Evolutionary conservation across 1,139 yeast species (phyloP), one percentile per base, ranked within the genome.

Genomic region (Pichia sp.): DNA sequence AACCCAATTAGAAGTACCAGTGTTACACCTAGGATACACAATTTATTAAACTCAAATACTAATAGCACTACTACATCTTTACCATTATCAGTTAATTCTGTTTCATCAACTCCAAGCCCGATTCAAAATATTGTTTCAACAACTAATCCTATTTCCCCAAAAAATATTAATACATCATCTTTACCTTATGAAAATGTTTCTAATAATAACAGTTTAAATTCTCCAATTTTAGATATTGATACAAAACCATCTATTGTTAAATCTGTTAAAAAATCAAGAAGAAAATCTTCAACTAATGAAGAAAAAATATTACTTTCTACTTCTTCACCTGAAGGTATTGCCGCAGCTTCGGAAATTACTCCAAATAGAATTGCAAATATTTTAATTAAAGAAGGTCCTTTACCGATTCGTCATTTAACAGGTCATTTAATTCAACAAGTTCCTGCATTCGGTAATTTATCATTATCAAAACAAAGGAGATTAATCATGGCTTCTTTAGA

Each of bases 401-500:
- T 87, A 49, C 95, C 96, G 10, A 88, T 89, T 45, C 78, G 96
- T 49, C 93, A 85, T 61, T 82, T 89, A 49, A 88, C 96, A 3
- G 73, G 80, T 27, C 89, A 85, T 54, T 67, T 89, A 44, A 75
- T 88, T 13, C 57, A 70, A 20, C 88, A 86, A 51, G 88, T 88
- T 35, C 80, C 80, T 3, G 82, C 87, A 29, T 89, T 89, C 60
- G 88, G 85, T 45, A 76, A 76, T 50, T 68, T 89, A 46, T 83
- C 94, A 5, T 70, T 87, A 25, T 84, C 95, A 15, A 89, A 89
- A 57, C 96, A 89, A 64, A 74, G 97, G 56, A 70, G 96, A 47
- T 71, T 89, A 46, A 88, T 89, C 30, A 88, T 88, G 81, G 79
- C 88, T 7, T 94, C 91, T 29, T 75, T 89, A 66, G 96, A 87